Evolutionary conservation across 2,329 filamentous ascomycete species (phyloP), one percentile per base, ranked within the genome.

Genomic region (Sclerotinia subarctica): DNA sequence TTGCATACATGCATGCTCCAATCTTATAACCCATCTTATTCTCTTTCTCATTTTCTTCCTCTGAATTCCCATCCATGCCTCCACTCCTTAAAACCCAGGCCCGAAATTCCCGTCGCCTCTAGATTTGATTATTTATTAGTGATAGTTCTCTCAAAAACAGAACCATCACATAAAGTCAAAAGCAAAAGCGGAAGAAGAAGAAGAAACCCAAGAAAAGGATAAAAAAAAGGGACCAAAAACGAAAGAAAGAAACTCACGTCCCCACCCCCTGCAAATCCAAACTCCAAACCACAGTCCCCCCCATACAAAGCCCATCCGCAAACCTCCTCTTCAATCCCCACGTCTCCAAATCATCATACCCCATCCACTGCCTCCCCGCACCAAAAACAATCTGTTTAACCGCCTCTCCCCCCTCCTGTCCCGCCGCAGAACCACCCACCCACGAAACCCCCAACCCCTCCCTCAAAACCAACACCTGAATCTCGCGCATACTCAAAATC

Each of bases 301-400:
- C 73, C 6, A 78, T 52, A 65, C 77, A 78, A 35, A 72, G 68
- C 13, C 69, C 26, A 46, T 76, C 70, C 13, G 73, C 73, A 66
- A 69, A 78, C 1, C 47, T 63, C 19, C 58, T 70, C 64, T 76
- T 76, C 26, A 73, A 71, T 1, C 26, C 64, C 52, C 66, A 57
- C 15, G 51, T 64, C 58, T 69, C 68, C 7, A 15, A 5, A 64
- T 82, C 79, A 70, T 82, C 81, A 52, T 74, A 82, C 3, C 74
- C 76, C 1, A 82, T 77, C 81, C 80, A 83, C 69, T 83, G 78
- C 64, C 80, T 72, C 1, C 70, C 71, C 67, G 68, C 71, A 2
- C 35, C 64, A 64, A 77, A 76, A 66, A 73, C 80, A 0, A 75
- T 75, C 49, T 72, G 69, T 17, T 72, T 70, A 2, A 77, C 70